Evolutionary conservation across 306 rosid species (phyloP).

Genomic region (Glycine latifolia): DNA sequence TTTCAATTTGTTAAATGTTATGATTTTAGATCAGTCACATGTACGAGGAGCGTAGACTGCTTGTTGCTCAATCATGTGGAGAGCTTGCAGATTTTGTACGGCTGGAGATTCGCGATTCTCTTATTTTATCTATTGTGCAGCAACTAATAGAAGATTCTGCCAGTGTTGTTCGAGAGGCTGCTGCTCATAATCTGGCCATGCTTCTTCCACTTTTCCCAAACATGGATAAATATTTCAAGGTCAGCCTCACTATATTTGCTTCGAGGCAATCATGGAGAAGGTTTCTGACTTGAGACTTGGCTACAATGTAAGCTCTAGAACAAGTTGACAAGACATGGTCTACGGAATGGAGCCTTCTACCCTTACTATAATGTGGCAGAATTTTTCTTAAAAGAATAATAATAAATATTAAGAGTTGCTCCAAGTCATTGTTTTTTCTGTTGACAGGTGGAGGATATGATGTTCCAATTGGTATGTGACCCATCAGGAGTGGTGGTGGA

Average conservation of each 20-base stretch:
- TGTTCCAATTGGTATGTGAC: conserved; percentile 95
- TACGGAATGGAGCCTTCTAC: conserved; percentile 81
- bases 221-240: conserved; percentile 99
- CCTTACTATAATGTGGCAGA: conserved; percentile 55
- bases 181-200: conserved; percentile 92
- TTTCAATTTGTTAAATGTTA: conserved; percentile 44
- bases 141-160: conserved; percentile 95
- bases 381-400: conserved; percentile 43
- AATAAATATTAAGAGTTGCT: conserved; percentile 43
- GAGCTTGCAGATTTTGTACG: conserved; percentile 95
- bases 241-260: conserved; percentile 99
- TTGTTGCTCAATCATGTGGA: conserved; percentile 98
- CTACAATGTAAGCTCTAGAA: conserved; percentile 98
- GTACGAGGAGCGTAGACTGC: conserved; percentile 98
- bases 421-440: conserved; percentile 53
- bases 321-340: conserved; percentile 84
- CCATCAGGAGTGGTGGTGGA: conserved; percentile 98
- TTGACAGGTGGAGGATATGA: conserved; percentile 93
- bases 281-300: conserved; percentile 98
- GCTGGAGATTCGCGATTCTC: conserved; percentile 97
- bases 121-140: conserved; percentile 91
- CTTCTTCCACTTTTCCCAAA: conserved; percentile 94
- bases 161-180: conserved; percentile 94
- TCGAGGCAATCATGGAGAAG: conserved; percentile 99
- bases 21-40: conserved; percentile 81